Evolutionary conservation across 208 protist genomes (phyloP), one percentile per base, ranked within the genome.

Genomic region (Naegleria lovaniensis): DNA sequence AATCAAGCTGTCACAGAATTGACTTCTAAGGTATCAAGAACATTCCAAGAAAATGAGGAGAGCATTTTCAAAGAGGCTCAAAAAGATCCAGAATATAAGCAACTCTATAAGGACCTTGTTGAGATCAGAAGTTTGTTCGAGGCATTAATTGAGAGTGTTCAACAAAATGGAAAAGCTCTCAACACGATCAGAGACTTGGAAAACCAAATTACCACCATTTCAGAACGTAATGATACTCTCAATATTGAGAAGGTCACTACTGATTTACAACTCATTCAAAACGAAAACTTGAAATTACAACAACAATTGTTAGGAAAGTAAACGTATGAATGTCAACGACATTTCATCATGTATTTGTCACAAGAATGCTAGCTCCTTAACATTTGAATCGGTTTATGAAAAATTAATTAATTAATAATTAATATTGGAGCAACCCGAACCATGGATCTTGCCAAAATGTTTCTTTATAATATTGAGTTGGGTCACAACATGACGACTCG

Each of bases 1-100:
- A 59, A 5, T 16, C n/a, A 88, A 9, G n/a, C 52, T 5, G 39
- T 39, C 19, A 25, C 19, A 25, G 33, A 33, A 16, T 9, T 58
- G 16, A 40, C 85, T 36, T 19, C 58, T 0, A 88, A 88, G n/a
- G 15, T 88, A 11, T 29, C 0, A 0, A 36, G 29, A 88, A 59
- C 85, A 33, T 88, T 88, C 39, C 25, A 36, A 88, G 43, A 59
- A 58, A 41, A 15, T 40, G 85, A 88, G 36, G 85, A 88, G 19
- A 15, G 33, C 1, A 88, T 88, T 40, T 88, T 36, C 29, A 55
- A 88, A 25, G 85, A 88, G 25, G 85, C 85, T 58, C 40, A 88
- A 58, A 88, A 51, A 22, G 48, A 88, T 59, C 13, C 15, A 25
- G 16, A 36, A n/a, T 19, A 16, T 3, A 88, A 88, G 29, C 25